These are phyloP conservation scores for Aspergillus fructus DNA, from an alignment of 2,329 filamentous ascomycete species.

Conservation along the genomic window DNA sequence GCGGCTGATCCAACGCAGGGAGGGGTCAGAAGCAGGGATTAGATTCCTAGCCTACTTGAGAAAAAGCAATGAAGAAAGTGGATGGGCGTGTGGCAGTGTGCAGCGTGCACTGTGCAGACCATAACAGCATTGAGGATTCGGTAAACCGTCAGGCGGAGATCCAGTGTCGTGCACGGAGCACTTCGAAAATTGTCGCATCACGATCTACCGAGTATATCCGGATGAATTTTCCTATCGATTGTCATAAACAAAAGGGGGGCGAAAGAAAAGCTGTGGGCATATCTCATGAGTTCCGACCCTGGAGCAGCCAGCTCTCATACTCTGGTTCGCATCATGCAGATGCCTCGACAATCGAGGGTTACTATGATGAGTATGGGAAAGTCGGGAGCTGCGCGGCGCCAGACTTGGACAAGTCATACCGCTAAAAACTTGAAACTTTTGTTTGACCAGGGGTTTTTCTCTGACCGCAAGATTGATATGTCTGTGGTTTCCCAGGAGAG, in stretches of 20 bases:
- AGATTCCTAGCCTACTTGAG: neutral
- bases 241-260: neutral
- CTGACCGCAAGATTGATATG: neutral
- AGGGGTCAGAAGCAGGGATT: constrained; percentile 5
- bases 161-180: neutral
- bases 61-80: constrained; percentile 8
- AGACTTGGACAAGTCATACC: neutral
- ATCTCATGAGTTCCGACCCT: neutral
- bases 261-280: neutral
- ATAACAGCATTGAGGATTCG: neutral
- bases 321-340: neutral
- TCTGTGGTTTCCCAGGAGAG: neutral
- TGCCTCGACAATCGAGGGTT: neutral
- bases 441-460: neutral
- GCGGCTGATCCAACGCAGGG: neutral
- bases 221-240: neutral
- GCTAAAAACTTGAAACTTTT: neutral
- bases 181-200: neutral
- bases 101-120: no score
- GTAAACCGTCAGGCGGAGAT: neutral
- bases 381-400: neutral
- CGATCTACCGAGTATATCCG: neutral
- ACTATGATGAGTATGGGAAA: neutral
- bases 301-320: neutral
- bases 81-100: neutral